Base-by-base conservation (phyloP, 805 yeast species). In the Cyberlindnera xishuangbannaensis region DNA sequence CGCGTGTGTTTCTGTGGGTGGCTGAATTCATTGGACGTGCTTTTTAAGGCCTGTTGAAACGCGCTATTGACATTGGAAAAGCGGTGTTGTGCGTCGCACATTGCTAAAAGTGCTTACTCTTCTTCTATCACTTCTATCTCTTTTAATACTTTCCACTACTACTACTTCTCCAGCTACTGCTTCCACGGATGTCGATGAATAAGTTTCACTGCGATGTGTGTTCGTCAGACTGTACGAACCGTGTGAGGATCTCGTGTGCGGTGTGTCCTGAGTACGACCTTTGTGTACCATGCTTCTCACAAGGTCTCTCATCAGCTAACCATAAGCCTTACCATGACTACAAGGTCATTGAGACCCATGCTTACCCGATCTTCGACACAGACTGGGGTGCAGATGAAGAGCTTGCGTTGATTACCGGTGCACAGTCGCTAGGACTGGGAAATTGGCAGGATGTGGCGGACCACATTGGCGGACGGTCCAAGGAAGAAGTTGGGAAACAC, bases 371-470 rank as follows among this genome's bases (percentile, higher is more conserved):
- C 8, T 80, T 94, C 46, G 83, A 77, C 33, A 74, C 71, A 36
- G 88, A 81, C 36, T 92, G 98, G 97, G 99, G 98, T 23, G 98
- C 98, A 1, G 98, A 92, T 61, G 99, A 92, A 58, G 99, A 92
- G 59, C 55, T 88, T 36, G 67, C 85, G 20, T 64, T 92, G 38
- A 73, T 94, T 11, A 95, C 87, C 56, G 97, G 97, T 7, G 80
- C 95, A 27, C 96, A 92, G 58, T 80, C 84, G 8, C 71, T 75
- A 28, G 98, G 99, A 0, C 57, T 92, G 35, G 99, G 99, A 3
- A 87, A 88, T 56, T 92, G 98, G 98, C 95, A 85, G 51, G 98
- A 92, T 56, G 76, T 94, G n/a, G 82, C 95, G 9, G 97, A 92
- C 53, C 95, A 85, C 53, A 84, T 94, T 35, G 97, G 97, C 10